Base-by-base conservation (phyloP, 257 asterid species). In the Plantago elongata region DNA sequence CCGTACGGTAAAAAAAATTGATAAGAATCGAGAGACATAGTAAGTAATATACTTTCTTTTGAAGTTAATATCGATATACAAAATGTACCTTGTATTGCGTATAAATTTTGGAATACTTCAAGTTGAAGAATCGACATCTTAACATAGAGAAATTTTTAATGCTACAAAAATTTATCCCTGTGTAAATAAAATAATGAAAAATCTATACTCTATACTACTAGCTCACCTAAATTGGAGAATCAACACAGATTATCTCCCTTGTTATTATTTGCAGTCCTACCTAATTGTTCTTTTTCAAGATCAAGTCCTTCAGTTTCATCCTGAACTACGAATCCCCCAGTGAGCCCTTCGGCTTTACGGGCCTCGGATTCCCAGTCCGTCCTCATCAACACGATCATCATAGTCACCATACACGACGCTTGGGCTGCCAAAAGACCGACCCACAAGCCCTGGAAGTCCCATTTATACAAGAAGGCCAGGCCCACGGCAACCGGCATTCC, bases 351-450 rank as follows among this genome's bases (percentile, higher is more conserved):
- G 3, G 97, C 94, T 59, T 81, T 71, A n/a, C 59, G 69, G 48
- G 86, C 78, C 75, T 89, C 91, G 4, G 51, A 51, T 5, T 89
- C 91, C 97, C 97, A 89, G 58, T 89, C 89, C 1, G 97, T 89
- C 5, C 60, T 63, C 7, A 74, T 46, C 71, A 89, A 51, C 51
- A 86, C 86, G 9, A 82, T 60, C 55, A 86, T 63, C 97, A 86
- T 86, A 12, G 94, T 77, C 0, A 77, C 63, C 88, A 84, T 81
- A 70, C 95, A 89, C 27, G 95, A 73, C 0, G 69, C 80, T 50
- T 89, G 95, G 14, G 97, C 95, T 12, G 94, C 95, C 74, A 89
- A 16, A 5, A 89, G 76, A 64, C 97, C 97, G 17, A 84, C 5
- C 97, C 97, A 89, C 3, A 89, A 80, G 42, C 97, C 97, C 76